These are phyloP conservation scores for Salix caprea DNA, from an alignment of 345 rosid species.

Conservation along the genomic window DNA sequence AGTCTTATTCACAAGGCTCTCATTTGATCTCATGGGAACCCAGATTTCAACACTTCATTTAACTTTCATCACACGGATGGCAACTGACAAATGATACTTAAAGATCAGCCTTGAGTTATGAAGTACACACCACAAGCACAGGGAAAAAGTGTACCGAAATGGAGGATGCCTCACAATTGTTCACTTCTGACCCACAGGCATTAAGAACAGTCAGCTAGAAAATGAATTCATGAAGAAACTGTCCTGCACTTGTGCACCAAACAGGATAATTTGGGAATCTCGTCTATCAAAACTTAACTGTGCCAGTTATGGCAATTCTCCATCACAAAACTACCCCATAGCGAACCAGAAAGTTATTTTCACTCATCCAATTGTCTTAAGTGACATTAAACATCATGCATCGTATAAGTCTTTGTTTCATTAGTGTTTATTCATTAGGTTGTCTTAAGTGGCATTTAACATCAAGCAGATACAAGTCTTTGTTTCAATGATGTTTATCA, in stretches of 20 bases:
- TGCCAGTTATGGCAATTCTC: background rate
- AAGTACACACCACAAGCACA: background rate
- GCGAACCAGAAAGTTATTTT: background rate
- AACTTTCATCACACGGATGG: background rate
- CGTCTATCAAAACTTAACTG: no score
- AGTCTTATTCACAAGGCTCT: constrained; percentile 2
- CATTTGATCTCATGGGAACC: constrained; percentile 2
- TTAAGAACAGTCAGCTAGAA: background rate
- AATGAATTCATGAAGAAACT: background rate
- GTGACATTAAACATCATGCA: background rate
- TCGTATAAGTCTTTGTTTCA: background rate
- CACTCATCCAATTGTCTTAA: background rate
- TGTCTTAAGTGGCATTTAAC: background rate
- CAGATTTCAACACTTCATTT: constrained; percentile 8
- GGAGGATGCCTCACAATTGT: constrained; percentile 1
- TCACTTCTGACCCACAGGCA: background rate
- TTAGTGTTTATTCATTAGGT: background rate
- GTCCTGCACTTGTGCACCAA: background rate
- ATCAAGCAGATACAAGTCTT: constrained; percentile 6
- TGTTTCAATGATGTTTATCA: constrained; percentile 7
- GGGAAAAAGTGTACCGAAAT: background rate
- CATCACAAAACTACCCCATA: background rate
- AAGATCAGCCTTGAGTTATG: background rate
- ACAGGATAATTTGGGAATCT: background rate
- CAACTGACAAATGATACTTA: background rate